Percentiles rank a stretch among this genome's conserved stretches.
phyloP scores from a whole-genome alignment of 306 rosid genomes.

The Quercus berberidifolia region DNA sequence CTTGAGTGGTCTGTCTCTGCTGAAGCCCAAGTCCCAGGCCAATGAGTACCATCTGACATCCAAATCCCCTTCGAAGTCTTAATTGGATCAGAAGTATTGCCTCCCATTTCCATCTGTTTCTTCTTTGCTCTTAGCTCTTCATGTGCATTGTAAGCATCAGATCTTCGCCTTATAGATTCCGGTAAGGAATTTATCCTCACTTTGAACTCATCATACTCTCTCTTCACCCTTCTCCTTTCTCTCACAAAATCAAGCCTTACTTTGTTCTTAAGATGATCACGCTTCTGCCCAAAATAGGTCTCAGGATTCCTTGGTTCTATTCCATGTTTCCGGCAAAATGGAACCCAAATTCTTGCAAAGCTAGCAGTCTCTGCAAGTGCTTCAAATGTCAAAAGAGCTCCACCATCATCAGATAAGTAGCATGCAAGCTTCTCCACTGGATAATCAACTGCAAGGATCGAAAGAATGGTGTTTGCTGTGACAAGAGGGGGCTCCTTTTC shows the following conservation, averaged over 20 bases:
- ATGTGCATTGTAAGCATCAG: conserved; percentile 84
- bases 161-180: conserved; percentile 77
- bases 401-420: conserved; percentile 88
- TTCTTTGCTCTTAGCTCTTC: conserved; percentile 75
- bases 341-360: conserved; percentile 77
- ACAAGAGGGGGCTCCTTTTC: conserved; percentile 92
- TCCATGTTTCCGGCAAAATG: conserved; percentile 69
- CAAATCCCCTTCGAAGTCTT: conserved; percentile 72
- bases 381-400: conserved; percentile 74
- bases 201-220: conserved; percentile 85
- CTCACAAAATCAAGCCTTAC: conserved; percentile 81
- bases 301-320: conserved; percentile 84
- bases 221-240: conserved; percentile 80
- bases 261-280: conserved; percentile 77
- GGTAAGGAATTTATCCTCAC: conserved; percentile 79
- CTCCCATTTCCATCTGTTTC: conserved; percentile 69
- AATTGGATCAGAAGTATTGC: conserved; percentile 41
- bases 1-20: conserved; percentile 70
- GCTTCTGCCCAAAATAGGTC: conserved; percentile 77
- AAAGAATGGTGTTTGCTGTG: conserved; percentile 80
- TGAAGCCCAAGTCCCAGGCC: conserved; percentile 91
- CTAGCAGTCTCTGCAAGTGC: conserved; percentile 90
- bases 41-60: conserved; percentile 93
- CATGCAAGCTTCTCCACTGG: conserved; percentile 84
- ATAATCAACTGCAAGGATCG: conserved; percentile 78